Percentiles rank a stretch among this genome's conserved stretches.
Conservation (phyloP, 2,329 filamentous ascomycete species). For the Botrytis galanthina region DNA sequence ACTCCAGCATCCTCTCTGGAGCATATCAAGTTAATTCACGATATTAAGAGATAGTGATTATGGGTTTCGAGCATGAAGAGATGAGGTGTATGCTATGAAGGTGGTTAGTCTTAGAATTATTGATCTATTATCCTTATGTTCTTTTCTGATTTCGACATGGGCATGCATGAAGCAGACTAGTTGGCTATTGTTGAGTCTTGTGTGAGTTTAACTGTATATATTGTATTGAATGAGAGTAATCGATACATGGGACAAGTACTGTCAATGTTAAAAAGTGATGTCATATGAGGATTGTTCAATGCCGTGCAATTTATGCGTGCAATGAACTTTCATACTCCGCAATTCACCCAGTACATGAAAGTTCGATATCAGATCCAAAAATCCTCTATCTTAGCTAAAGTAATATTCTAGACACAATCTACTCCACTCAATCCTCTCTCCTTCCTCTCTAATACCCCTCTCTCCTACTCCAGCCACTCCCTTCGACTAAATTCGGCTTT, state of each 20-base stretch:
- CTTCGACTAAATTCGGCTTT: neutral
- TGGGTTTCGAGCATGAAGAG: fast-evolving
- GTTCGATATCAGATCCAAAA: neutral
- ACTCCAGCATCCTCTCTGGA: neutral
- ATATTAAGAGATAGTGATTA: neutral
- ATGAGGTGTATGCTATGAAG: neutral
- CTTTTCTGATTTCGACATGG: neutral
- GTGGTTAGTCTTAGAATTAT: neutral
- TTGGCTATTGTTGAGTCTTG: neutral
- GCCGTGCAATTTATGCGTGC: fast-evolving
- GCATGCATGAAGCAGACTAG: neutral
- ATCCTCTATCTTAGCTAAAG: neutral
- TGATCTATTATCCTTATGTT: fast-evolving
- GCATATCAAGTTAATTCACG: neutral
- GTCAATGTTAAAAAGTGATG: neutral
- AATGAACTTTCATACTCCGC: neutral
- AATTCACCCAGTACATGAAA: neutral
- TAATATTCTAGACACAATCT: neutral
- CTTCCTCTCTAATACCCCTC: neutral
- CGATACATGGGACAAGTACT: neutral
- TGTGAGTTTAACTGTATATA: neutral
- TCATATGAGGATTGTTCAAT: neutral
- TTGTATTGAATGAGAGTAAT: neutral
- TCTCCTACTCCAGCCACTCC: conserved; percentile 33
- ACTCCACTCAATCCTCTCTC: too few species aligned